Evolutionary conservation across 192 early-diverging fungal species (phyloP), one percentile per base, ranked within the genome.

Genomic region (Coemansia sp.): DNA sequence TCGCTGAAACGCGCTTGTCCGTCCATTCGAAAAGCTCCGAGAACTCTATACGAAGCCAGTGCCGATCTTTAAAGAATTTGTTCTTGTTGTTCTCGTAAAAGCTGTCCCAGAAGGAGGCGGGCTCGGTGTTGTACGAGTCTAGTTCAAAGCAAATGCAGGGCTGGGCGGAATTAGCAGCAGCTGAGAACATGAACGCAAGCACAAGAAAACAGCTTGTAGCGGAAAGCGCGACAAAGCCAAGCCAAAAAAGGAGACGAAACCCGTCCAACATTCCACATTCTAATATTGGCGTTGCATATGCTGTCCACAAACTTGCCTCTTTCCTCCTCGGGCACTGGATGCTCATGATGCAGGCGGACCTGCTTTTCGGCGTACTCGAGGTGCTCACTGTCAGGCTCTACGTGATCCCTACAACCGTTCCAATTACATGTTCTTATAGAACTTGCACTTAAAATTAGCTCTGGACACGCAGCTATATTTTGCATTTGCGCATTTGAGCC

Each of bases 21-120:
- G 68, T 70, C 75, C 75, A 69, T 31, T 68, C 53, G 43, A 86
- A 86, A 26, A 99, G 75, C 70, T 99, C 93, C 8, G 88, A 85
- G 67, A 97, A 99, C 77, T 97, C 95, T 9, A 94, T 54, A 25
- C 84, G 82, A 17, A 94, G 82, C 95, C 96, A 99, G 58, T 95
- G 89, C 19, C 96, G 81, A 73, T 99, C 94, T 65, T 97, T 97
- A 73, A 97, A 99, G 76, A 99, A 97, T 47, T 76, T 78, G 57
- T 87, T 88, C 38, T 87, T 82, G 45, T 91, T 91, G 63, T 82
- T 87, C 30, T 80, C 55, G 73, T 90, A 89, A 53, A 92, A 92
- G 42, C 68, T 82, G 63, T 90, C 77, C 86, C 88, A 92, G 70
- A 74, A 87, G 31, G 57, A 46, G 4, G 72, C 71, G 8, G 87